phyloP scores from a whole-genome alignment of 1,284 basidiomycete species.

The Neonothopanus nambi region DNA sequence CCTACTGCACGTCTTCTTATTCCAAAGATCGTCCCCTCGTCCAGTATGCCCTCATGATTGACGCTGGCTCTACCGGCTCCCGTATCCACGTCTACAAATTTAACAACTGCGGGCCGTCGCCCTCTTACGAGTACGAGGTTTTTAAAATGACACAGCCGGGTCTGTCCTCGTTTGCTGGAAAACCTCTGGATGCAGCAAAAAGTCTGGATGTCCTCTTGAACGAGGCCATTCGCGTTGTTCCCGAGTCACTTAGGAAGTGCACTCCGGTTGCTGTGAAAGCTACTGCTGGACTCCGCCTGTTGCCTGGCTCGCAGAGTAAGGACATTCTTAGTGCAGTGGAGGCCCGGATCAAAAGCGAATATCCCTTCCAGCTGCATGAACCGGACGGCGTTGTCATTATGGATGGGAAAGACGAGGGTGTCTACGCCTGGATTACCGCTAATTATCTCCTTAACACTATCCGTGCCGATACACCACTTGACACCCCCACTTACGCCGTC shows the following conservation, averaged over 20 bases:
- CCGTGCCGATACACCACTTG: constrained; percentile 49
- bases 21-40: constrained; percentile 56
- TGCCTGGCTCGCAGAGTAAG: constrained; percentile 66
- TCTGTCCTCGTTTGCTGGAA: constrained; percentile 66
- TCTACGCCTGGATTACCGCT: constrained; percentile 98
- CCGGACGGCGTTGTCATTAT: constrained; percentile 80
- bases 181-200: constrained; percentile 70
- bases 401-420: constrained; percentile 97
- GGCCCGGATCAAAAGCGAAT: constrained; percentile 59
- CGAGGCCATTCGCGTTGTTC: constrained; percentile 80
- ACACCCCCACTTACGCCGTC: constrained; percentile 79
- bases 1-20: constrained; percentile 64
- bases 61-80: constrained; percentile 96
- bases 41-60: constrained; percentile 96
- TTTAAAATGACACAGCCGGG: constrained; percentile 88
- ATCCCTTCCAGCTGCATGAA: constrained; percentile 73
- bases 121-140: constrained; percentile 90
- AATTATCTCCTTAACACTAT: constrained; percentile 89
- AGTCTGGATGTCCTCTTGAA: constrained; percentile 83
- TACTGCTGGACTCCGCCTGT: constrained; percentile 86
- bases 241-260: constrained; percentile 65
- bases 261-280: constrained; percentile 94
- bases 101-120: constrained; percentile 82
- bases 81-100: constrained; percentile 99
- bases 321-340: constrained; percentile 84